These are phyloP conservation scores for Thyridium curvatum DNA, from an alignment of 2,329 filamentous ascomycete genomes.

Conservation along the genomic window DNA sequence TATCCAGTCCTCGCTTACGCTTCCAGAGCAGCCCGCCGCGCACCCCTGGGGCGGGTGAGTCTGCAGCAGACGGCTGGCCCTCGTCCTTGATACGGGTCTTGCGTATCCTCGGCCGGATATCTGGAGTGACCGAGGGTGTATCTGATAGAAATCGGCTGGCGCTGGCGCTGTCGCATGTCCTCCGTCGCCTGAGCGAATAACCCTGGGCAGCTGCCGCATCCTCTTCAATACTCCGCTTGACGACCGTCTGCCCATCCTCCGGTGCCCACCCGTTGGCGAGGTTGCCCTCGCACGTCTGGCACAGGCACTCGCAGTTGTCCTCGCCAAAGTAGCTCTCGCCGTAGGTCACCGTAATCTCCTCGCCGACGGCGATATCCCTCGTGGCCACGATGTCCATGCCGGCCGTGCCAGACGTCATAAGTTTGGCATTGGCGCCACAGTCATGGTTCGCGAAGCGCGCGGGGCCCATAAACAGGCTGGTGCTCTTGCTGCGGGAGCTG, in stretches of 20 bases:
- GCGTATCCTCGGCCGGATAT: constrained; percentile 44
- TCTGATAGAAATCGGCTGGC: constrained; percentile 37
- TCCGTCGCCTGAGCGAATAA: constrained; percentile 50
- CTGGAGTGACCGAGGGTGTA: constrained; percentile 50
- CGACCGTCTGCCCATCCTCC: constrained; percentile 37
- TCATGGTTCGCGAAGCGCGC: constrained; percentile 97
- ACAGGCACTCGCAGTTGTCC: constrained; percentile 92
- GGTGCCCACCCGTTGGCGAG: constrained; percentile 75
- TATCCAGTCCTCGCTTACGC: constrained; percentile 35
- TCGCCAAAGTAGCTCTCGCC: constrained; percentile 94
- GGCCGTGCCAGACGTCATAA: constrained; percentile 76
- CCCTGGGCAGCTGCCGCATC: constrained; percentile 29
- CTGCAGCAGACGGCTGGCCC: constrained; percentile 25
- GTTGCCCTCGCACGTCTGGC: constrained; percentile 73
- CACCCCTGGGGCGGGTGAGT: constrained; percentile 20
- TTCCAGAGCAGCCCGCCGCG: constrained; percentile 19
- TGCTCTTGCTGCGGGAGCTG: constrained; percentile 83
- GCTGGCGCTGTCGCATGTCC: constrained; percentile 44
- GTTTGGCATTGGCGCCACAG: constrained; percentile 82
- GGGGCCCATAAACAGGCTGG: constrained; percentile 88
- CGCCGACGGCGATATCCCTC: constrained; percentile 74
- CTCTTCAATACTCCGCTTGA: constrained; percentile 47
- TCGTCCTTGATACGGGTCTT: constrained; percentile 18
- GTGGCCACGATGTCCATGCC: constrained; percentile 88
- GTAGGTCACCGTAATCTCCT: constrained; percentile 96